Base-by-base conservation (phyloP, 2,329 filamentous ascomycete genomes). In the Stachybotrys chlorohalonatus region DNA sequence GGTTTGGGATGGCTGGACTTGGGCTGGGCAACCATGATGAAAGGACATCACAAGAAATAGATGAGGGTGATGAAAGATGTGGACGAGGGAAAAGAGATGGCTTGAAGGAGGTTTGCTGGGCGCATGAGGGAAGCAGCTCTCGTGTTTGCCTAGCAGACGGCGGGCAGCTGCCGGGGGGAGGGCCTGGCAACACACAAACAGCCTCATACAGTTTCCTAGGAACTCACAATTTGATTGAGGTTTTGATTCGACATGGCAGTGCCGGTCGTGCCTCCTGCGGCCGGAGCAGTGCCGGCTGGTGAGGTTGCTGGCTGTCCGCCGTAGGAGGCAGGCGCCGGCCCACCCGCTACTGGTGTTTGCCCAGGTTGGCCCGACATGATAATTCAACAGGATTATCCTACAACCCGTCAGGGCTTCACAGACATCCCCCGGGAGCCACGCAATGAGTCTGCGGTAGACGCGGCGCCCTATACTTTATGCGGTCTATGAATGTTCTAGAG, bases 191-290 rank as follows among this genome's bases (percentile, higher is more conserved):
- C 2, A 4, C 24, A 24, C 24, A 4, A 24, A 24, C 24, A 24
- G 24, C 24, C 24, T 24, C 24, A 24, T 24, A 24, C 24, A 24
- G 24, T 24, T 24, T 42, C 13, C 8, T 42, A 7, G 46, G 46
- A 52, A 75, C 92, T 81, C 80, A 96, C 93, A 71, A 97, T 97
- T 63, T 96, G 91, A 64, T 97, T 97, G 1, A 96, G 72, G 66
- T 96, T 95, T 64, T 95, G 90, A 59, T 93, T 90, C 2, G 87
- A 90, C 73, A 90, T 85, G 9, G 73, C 69, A 6, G 73, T 64
- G 7, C 63, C 61, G 31, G 68, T 60, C 30, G 65, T 55, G 39
- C 58, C 52, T 30, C 57, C 57, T 17, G 62, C 54, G 50, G 65
- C 59, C 24, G 63, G 59, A 51, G 62, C 57, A 5, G 63, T 61